Evolutionary conservation across 2,329 filamentous ascomycete species (phyloP), one percentile per base, ranked within the genome.

Genomic region (Hansfordia pulvinata): DNA sequence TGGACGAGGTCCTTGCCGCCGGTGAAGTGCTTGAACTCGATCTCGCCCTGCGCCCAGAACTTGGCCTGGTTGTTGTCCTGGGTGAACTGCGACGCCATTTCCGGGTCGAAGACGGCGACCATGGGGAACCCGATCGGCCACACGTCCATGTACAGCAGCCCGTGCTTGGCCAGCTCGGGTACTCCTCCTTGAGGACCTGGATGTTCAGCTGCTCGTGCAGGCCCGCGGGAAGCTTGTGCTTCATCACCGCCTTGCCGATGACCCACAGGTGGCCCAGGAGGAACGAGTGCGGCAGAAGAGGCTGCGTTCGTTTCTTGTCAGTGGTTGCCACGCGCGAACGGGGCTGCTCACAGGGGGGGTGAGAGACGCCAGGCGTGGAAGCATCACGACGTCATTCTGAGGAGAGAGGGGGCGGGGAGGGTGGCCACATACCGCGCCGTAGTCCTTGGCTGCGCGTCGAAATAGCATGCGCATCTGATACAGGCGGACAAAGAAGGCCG

Each of bases 71-170:
- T 40, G 23, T 39, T 38, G 10, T 46, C 44, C 31, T 56, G 51
- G n/a, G 44, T 49, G 29, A 56, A 47, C 24, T 54, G 50, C 5
- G 48, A 39, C 21, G 47, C 48, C 19, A 59, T 42, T 5, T 49
- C 49, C 3, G 54, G 52, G 26, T 54, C 38, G 27, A 41, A 40
- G 16, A 58, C 41, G n/a, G 50, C 42, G 4, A 54, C 16, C 39
- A 54, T 49, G 3, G 51, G 44, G 5, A 31, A 25, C 2, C 37
- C 37, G n/a, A 57, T 35, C 4, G 55, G 54, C 47, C 52, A 56
- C 10, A 45, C 31, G 27, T 59, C 54, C 22, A 58, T 31, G 30
- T 58, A 52, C 23, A 49, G 31, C 16, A 46, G 25, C 26, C 47
- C 46, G 6, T 37, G 29, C n/a, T 35, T 36, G 3, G 35, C 35